Evolutionary conservation across 805 yeast species (phyloP), one percentile per base, ranked within the genome.

Genomic region (Suhomyces emberorum): DNA sequence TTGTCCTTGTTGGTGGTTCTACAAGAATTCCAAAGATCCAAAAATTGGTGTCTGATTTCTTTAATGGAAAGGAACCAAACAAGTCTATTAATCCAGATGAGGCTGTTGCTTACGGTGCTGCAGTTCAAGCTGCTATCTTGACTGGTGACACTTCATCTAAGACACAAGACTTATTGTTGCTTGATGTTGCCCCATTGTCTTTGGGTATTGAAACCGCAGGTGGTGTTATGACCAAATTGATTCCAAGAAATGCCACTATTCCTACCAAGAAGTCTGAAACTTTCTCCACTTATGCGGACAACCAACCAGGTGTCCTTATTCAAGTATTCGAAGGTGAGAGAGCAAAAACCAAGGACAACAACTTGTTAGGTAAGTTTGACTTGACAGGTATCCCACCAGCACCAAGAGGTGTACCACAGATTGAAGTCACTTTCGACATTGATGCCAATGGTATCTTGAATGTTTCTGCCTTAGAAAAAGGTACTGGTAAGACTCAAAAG

Each of bases 31-130:
- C 98, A 71, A 93, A 88, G 77, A 91, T 91, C 53, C 98, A 89
- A 74, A 84, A 86, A 70, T 76, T 91, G 56, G 77, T 91, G 52
- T 95, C 91, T 70, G 77, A 83, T 48, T 88, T 69, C 78, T 91
- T 91, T 62, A 81, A 83, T 58, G 96, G 96, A 56, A 91, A 93
- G 77, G 88, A 88, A 70, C 91, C 95, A 49, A 87, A 95, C 51
- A 91, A 89, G 79, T 91, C 96, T 57, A 91, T 91, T 59, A 91
- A 91, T 76, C 98, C 98, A 47, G 98, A 91, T 72, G 98, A 91
- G 76, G 98, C 98, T 63, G 98, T 91, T 59, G 98, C 98, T 29
- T 91, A 82, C 57, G 98, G 98, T 79, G 98, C 98, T 44, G 97
- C 98, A 47, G 97, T 91, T 47, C 98, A 91, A 75, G 98, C 96